Evolutionary conservation across 2,329 filamentous ascomycete species (phyloP).

Genomic region (Leptosphaerulina australis): DNA sequence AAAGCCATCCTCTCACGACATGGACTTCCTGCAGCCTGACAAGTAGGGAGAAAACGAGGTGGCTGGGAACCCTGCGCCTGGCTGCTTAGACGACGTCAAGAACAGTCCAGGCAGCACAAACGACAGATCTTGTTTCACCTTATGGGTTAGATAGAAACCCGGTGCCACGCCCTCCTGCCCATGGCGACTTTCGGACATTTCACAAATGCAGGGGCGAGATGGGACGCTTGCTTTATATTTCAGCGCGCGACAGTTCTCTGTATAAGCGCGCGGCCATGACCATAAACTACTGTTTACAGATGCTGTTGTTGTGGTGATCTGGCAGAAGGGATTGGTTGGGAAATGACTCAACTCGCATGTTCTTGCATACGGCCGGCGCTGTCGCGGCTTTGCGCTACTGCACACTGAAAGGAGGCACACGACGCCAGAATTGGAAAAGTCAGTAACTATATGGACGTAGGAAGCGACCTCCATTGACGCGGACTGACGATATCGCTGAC

Average conservation of each 20-base stretch:
- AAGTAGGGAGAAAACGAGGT: constrained; percentile 27
- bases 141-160: constrained; percentile 17
- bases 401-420: constrained; percentile 36
- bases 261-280: constrained; percentile 12
- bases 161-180: constrained; percentile 27
- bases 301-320: constrained; percentile 3
- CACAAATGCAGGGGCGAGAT: constrained; percentile 32
- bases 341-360: constrained; percentile 31
- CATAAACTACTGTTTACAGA: constrained; percentile 5
- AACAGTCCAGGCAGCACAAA: constrained; percentile 35
- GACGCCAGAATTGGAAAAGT: constrained; percentile 20
- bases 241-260: constrained; percentile 24
- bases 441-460: constrained; percentile 29
- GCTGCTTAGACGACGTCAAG: constrained; percentile 23
- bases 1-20: constrained; percentile 24
- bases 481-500: constrained; percentile 6
- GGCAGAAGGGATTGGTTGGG: constrained; percentile 13
- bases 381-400: constrained; percentile 21
- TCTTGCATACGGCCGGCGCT: constrained; percentile 23
- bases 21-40: constrained; percentile 35
- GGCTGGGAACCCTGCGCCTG: constrained; percentile 25
- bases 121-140: constrained; percentile 41
- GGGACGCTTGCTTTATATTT: constrained; percentile 18
- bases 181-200: constrained; percentile 2
- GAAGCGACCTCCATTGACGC: constrained; percentile 27